Conservation (phyloP, 306 rosid species). For the Fragaria vesca region DNA sequence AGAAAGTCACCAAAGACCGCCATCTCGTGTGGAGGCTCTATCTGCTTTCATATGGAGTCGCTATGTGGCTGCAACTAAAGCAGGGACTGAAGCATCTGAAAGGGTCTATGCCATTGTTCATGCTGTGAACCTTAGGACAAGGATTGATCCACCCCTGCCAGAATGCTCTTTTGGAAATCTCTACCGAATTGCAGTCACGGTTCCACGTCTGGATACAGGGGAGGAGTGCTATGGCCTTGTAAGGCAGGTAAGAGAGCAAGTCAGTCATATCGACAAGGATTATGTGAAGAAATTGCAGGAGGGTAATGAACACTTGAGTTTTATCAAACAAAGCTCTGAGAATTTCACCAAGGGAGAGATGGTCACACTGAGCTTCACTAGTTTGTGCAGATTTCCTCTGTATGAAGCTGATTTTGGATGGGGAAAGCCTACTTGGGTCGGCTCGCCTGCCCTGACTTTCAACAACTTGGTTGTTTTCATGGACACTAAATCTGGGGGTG, state of each 20-base stretch:
- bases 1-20: slow-evolving; percentile 14
- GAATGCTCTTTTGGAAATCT: slow-evolving; percentile 26
- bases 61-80: slow-evolving; percentile 35
- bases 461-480: slow-evolving; percentile 19
- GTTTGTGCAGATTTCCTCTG: slow-evolving; percentile 32
- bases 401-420: slow-evolving; percentile 44
- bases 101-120: slow-evolving; percentile 31
- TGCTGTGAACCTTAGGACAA: slow-evolving; percentile 50
- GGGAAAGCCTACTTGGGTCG: slow-evolving; percentile 41
- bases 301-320: slow-evolving; percentile 6
- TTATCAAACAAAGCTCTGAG: not conserved
- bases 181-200: slow-evolving; percentile 13
- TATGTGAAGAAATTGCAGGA: slow-evolving; percentile 20
- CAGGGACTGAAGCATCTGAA: not conserved
- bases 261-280: slow-evolving; percentile 13
- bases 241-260: slow-evolving; percentile 18
- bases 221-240: not conserved
- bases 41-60: slow-evolving; percentile 62
- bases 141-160: slow-evolving; percentile 27
- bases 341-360: slow-evolving; percentile 9
- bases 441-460: slow-evolving; percentile 20
- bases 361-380: slow-evolving; percentile 19
- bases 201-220: slow-evolving; percentile 13
- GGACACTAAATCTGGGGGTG: slow-evolving; percentile 28
- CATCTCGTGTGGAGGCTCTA: slow-evolving; percentile 57